A percentile compares a stretch with the other conserved stretches of the same genome.
Conservation (phyloP, 257 asterid genomes). For the Solanum pennellii region DNA sequence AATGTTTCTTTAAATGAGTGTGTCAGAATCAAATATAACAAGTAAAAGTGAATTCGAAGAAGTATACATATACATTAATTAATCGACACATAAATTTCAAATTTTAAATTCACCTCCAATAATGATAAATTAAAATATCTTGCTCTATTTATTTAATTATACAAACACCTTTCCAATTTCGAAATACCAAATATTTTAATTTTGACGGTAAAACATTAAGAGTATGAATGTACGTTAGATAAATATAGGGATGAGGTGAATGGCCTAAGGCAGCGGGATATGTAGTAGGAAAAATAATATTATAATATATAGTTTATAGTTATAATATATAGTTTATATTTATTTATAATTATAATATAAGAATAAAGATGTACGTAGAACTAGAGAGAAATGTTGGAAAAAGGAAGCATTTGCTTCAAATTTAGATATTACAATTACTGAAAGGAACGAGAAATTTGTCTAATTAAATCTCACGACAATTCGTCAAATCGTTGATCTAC, state of each 20-base stretch:
- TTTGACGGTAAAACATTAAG: too few species aligned
- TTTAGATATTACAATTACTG: neutral
- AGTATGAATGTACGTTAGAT: neutral
- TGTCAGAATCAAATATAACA: neutral
- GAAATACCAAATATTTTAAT: too few species aligned
- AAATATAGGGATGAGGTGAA: neutral
- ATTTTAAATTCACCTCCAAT: too few species aligned
- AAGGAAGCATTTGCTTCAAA: conserved; percentile 26
- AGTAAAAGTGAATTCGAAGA: too few species aligned
- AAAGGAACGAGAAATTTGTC: neutral
- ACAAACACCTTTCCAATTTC: too few species aligned
- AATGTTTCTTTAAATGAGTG: neutral
- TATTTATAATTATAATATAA: neutral
- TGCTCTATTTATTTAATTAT: too few species aligned
- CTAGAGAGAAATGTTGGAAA: conserved; percentile 20
- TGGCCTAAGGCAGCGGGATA: conserved; percentile 19
- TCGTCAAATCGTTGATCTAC: neutral
- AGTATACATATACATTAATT: too few species aligned
- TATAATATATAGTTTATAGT: too few species aligned
- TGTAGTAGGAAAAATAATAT: conserved; percentile 2
- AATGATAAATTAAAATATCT: too few species aligned
- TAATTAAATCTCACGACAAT: neutral
- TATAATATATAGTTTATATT: too few species aligned
- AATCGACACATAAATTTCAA: too few species aligned
- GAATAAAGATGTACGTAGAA: neutral